Conservation (phyloP, 2,329 filamentous ascomycete genomes). For the Huntiella decipiens region DNA sequence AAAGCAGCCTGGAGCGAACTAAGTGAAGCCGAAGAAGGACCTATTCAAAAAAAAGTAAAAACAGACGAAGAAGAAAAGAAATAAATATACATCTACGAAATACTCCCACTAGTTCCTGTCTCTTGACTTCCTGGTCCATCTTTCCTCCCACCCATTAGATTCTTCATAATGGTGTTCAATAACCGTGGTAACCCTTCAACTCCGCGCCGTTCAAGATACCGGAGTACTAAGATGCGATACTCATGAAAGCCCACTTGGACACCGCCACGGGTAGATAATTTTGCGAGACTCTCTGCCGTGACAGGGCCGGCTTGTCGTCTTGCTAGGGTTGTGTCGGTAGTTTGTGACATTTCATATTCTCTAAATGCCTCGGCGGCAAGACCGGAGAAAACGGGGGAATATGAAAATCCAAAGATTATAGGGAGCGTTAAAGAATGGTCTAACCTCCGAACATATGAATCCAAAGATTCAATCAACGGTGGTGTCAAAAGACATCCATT, state of each 20-base stretch:
- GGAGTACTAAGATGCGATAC: conserved; percentile 55
- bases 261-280: conserved; percentile 46
- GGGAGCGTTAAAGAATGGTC: conserved; percentile 28
- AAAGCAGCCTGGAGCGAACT: conserved; percentile 41
- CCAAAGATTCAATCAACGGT: conserved; percentile 26
- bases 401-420: conserved; percentile 37
- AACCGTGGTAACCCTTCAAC: conserved; percentile 48
- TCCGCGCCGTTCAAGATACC: conserved; percentile 44
- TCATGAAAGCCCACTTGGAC: conserved; percentile 50
- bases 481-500: conserved; percentile 32
- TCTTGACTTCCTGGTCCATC: background rate
- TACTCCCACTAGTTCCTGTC: background rate
- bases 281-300: conserved; percentile 44
- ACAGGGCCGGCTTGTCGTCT: conserved; percentile 48
- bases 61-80: conserved; percentile 1
- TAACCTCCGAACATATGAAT: conserved; percentile 28
- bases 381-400: conserved; percentile 36
- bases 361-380: conserved; percentile 36
- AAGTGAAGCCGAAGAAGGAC: background rate
- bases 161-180: conserved; percentile 68
- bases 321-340: background rate
- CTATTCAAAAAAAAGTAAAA: conserved; percentile 1
- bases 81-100: background rate
- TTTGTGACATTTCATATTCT: conserved; percentile 31
- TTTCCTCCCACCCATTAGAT: conserved; percentile 35